Base-by-base conservation (phyloP, 2,329 filamentous ascomycete species). In the Aspergillus tamarii region DNA sequence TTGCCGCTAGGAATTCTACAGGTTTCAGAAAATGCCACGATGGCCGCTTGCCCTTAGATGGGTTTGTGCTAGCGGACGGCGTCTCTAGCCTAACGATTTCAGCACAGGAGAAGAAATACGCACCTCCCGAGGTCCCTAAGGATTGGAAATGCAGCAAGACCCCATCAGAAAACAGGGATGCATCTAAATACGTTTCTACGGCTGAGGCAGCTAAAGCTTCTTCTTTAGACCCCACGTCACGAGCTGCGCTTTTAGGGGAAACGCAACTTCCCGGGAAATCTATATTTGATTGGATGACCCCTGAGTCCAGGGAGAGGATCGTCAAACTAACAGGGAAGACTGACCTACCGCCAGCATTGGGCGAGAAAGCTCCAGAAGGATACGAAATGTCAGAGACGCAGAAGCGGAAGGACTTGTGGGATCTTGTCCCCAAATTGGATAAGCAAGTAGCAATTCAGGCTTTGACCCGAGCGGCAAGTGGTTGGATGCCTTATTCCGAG, bases 211-310 rank as follows among this genome's bases (percentile, higher is more conserved):
- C 93, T 10, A 94, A 90, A 76, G 83, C 87, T 2, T 95, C 92
- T 0, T 87, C 84, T 1, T 84, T 96, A 10, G 88, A 96, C 74
- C 89, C 92, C 0, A 89, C 88, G 72, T 84, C 90, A 48, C 88
- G 95, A 66, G 94, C 93, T 14, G 88, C 88, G 4, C 83, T 96
- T 0, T 84, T 98, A 1, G 94, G 94, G 41, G 94, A 97, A 79
- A 84, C 87, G 45, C 86, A 88, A 41, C 82, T 98, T 0, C 94
- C 94, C 0, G 92, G 93, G 0, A 97, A 98, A 80, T 98, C 95
- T 0, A 89, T 99, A 3, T 99, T 98, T 76, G 94, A 98, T 78
- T 99, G 91, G 77, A 85, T 99, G 68, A 91, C 91, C 0, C 84
- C 92, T 0, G 86, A 91, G 39, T 88, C 91, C 4, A 88, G 95